Evolutionary conservation across 176 grass and related monocot genomes (phyloP).

Genomic region (Miscanthus lutarioriparius): DNA sequence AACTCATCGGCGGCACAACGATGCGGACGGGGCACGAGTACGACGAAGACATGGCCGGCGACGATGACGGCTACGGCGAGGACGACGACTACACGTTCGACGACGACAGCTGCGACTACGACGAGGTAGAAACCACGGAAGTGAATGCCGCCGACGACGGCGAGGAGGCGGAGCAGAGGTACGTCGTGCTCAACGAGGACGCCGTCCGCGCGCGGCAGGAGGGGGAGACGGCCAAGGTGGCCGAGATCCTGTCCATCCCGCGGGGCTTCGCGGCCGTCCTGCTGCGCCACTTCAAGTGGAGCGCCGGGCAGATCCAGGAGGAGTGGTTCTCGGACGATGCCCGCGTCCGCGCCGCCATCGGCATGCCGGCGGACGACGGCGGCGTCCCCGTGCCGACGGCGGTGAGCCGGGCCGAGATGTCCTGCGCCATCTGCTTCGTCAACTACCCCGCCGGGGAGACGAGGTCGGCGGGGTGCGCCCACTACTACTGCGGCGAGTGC

Average conservation of each 20-base stretch:
- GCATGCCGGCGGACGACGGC: not conserved
- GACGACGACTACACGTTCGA: not conserved
- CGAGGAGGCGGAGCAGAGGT: not conserved
- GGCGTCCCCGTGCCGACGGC: not conserved
- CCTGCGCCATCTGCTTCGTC: constrained; percentile 11
- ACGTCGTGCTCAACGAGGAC: not conserved
- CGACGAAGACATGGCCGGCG: too few relatives aligned
- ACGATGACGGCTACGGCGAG: not conserved
- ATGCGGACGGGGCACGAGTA: not conserved
- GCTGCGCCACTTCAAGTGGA: not conserved
- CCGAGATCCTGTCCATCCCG: constrained; percentile 8
- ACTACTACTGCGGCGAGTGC: constrained; percentile 24
- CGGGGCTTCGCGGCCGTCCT: not conserved
- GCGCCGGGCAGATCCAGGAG: not conserved
- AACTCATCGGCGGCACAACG: too few relatives aligned
- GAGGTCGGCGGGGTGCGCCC: constrained; percentile 1
- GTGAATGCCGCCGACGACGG: too few relatives aligned
- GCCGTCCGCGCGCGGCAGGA: not conserved
- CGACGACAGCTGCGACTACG: not conserved
- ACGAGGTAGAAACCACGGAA: not conserved
- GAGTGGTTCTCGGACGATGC: constrained; percentile 30
- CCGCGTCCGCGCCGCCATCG: not conserved
- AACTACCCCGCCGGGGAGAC: not conserved
- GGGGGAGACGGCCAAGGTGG: not conserved
- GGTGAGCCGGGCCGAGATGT: not conserved